A percentile compares a stretch with the other conserved stretches of the same genome.
phyloP scores from a whole-genome alignment of 176 grass and related monocot species.

The Microstegium vimineum region DNA sequence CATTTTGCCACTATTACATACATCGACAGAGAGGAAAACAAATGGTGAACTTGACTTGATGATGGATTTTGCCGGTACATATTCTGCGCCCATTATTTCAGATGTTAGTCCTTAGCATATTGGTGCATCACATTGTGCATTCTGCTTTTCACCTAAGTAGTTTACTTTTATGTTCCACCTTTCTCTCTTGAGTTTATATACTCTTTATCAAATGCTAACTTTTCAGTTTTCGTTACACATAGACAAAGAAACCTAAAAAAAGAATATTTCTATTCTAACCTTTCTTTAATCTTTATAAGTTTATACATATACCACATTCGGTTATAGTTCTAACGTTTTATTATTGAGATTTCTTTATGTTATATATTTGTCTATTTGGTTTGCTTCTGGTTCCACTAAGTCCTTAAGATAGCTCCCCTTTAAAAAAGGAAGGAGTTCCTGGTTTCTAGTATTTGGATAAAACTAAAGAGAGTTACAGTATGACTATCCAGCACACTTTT shows the following conservation, averaged over 20 bases:
- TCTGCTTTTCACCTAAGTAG: slow-evolving; percentile 22
- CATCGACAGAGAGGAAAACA: slow-evolving; percentile 74
- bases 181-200: neutral
- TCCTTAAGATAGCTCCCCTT: neutral
- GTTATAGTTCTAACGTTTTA: neutral
- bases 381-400: neutral
- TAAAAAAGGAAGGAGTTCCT: neutral
- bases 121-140: slow-evolving; percentile 1
- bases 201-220: neutral
- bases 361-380: neutral
- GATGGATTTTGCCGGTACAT: slow-evolving; percentile 88
- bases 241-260: neutral
- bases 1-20: slow-evolving; percentile 91
- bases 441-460: neutral
- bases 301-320: neutral
- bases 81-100: slow-evolving; percentile 18
- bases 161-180: slow-evolving; percentile 5
- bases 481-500: neutral
- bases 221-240: neutral
- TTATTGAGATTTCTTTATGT: neutral
- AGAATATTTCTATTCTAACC: neutral
- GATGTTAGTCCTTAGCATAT: slow-evolving; percentile 17
- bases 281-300: neutral
- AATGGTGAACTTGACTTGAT: slow-evolving; percentile 93
- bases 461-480: neutral